Evolutionary conservation across 2,329 filamentous ascomycete genomes (phyloP), one percentile per base, ranked within the genome.

Genomic region (Emmonsia crescens): DNA sequence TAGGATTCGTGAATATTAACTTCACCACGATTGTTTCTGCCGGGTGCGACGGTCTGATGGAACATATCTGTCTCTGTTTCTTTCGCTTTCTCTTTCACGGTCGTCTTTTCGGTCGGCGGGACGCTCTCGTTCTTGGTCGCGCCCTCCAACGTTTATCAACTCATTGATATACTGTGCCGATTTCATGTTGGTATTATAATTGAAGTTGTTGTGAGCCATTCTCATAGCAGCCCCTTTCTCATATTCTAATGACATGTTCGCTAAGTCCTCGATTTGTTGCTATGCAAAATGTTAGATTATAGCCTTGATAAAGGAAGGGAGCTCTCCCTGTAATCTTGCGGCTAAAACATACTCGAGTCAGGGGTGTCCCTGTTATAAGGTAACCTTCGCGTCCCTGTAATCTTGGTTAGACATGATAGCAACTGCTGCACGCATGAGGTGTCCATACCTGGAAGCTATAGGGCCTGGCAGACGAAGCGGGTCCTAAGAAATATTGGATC

Each of bases 201-300:
- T 36, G 27, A 60, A 58, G n/a, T 60, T 55, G 58, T 62, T 64
- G 33, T 65, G 60, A 31, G 62, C 65, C 77, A 79, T 79, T 27
- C 78, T 72, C 51, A 77, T 70, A 9, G 78, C 75, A 62, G 78
- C 77, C 63, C 79, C 76, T 58, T 71, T 72, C 66, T 80, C 78
- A 65, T 80, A 80, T 65, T 79, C 76, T 59, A 74, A 69, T 12
- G 78, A 79, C 71, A 79, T 76, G 33, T 70, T 68, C 58, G 73
- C 73, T n/a, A 80, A 71, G 63, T 80, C 78, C 62, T 79, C 75
- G 63, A 80, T 80, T 76, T 80, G 78, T 68, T 77, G 73, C 78
- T 80, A 63, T 59, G 55, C 49, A 31, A 60, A 56, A 54, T 36
- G 51, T 63, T 61, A 62, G 64, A 42, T 49, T 16, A 55, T 60